A percentile compares a stretch with the other conserved stretches of the same genome.
These are phyloP conservation scores for Colletotrichum plurivorum DNA, from an alignment of 2,329 filamentous ascomycete genomes.

Conservation along the genomic window DNA sequence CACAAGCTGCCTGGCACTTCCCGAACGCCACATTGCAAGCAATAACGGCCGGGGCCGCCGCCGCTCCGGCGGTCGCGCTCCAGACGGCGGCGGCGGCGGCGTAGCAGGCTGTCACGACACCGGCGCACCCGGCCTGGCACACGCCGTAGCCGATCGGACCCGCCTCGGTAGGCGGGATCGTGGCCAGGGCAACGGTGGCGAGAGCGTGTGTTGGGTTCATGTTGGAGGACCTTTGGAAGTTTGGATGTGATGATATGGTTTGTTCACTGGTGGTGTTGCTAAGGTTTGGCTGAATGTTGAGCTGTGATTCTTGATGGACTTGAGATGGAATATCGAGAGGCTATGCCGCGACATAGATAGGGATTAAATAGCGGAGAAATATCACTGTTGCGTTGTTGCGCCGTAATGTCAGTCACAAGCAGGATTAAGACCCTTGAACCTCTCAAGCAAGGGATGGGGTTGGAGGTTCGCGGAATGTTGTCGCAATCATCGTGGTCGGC, in stretches of 20 bases:
- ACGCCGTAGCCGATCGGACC: background rate
- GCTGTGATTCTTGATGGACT: no score
- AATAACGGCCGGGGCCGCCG: conserved; percentile 54
- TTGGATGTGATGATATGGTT: background rate
- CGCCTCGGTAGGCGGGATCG: background rate
- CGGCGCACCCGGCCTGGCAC: conserved; percentile 61
- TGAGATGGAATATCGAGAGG: no score
- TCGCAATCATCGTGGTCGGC: background rate
- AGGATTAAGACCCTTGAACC: background rate
- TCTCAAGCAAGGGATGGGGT: background rate
- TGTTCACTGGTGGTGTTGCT: no score
- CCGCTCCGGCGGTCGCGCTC: conserved; percentile 53
- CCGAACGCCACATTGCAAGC: conserved; percentile 60
- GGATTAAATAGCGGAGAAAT: no score
- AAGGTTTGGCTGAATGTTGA: no score
- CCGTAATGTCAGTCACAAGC: no score
- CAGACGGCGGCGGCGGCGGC: conserved; percentile 57
- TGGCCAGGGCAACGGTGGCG: background rate
- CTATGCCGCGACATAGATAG: no score
- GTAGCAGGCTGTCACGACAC: conserved; percentile 61
- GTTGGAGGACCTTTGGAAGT: background rate
- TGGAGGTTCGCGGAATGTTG: background rate
- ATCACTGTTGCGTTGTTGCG: background rate
- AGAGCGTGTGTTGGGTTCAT: background rate
- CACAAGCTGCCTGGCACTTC: background rate